Evolutionary conservation across 352 stramenopile species (phyloP).

Genomic region (Thraustochytrium sp.): DNA sequence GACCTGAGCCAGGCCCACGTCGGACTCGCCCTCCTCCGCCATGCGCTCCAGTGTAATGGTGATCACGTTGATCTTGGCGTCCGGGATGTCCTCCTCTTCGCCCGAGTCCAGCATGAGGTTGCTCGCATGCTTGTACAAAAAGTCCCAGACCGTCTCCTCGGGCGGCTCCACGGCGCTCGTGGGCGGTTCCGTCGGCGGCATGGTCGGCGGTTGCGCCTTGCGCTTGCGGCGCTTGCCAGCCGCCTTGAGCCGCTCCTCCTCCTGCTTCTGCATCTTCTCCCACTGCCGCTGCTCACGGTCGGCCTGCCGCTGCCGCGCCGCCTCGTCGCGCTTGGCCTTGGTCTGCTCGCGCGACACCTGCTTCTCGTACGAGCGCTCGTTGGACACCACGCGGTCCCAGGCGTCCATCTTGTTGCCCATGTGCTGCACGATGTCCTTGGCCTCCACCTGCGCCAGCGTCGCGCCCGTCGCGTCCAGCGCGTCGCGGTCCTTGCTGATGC

Average conservation of each 20-base stretch:
- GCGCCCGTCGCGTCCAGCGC: background rate
- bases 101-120: background rate
- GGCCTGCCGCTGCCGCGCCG: too few relatives aligned
- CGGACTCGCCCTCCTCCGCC: background rate
- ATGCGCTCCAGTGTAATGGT: constrained; percentile 19
- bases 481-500: background rate
- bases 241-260: background rate
- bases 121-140: constrained; percentile 39
- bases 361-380: background rate
- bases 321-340: background rate
- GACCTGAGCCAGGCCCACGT: constrained; percentile 1
- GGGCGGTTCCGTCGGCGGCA: background rate
- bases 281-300: background rate
- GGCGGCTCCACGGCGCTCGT: background rate
- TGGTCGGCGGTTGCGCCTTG: background rate
- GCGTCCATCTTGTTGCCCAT: background rate
- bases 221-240: background rate
- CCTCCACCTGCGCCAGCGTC: background rate
- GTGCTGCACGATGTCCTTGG: background rate
- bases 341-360: background rate
- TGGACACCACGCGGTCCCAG: background rate
- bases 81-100: constrained; percentile 31
- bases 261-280: background rate
- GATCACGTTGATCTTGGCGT: constrained; percentile 34
- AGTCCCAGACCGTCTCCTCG: constrained; percentile 11